Evolutionary conservation across 495 filamentous ascomycete species (phyloP).

Genomic region (Collariella sp.): DNA sequence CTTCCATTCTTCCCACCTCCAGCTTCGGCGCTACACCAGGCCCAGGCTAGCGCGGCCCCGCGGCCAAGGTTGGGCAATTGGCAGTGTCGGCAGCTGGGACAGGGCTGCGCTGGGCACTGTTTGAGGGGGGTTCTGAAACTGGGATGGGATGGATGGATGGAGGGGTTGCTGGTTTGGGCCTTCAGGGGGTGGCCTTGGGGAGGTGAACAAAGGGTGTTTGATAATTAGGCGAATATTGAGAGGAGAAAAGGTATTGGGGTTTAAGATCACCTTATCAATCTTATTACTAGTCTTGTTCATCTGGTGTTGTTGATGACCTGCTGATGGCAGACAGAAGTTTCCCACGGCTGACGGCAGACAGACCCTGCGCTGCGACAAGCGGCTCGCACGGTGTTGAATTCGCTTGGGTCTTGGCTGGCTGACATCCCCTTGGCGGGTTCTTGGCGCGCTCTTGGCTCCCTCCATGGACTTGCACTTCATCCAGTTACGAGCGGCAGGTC

Average conservation of each 20-base stretch:
- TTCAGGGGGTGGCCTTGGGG: neutral
- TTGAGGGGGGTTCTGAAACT: constrained; percentile 3
- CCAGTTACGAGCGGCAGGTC: neutral
- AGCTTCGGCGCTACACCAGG: neutral
- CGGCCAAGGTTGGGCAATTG: neutral
- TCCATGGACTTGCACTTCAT: neutral
- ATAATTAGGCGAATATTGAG: too few species aligned
- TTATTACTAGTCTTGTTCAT: too few species aligned
- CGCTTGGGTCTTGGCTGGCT: neutral
- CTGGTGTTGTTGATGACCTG: too few species aligned
- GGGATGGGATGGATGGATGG: too few species aligned
- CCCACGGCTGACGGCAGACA: too few species aligned
- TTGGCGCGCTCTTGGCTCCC: too few species aligned
- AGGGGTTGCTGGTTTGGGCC: neutral
- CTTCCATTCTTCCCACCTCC: too few species aligned
- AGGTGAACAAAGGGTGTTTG: neutral
- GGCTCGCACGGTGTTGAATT: constrained; percentile 4
- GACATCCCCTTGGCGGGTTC: neutral
- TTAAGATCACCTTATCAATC: too few species aligned
- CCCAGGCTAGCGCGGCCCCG: too few species aligned
- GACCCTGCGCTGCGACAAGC: too few species aligned
- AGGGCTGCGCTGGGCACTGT: neutral
- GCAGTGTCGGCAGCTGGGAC: neutral
- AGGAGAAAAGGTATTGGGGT: too few species aligned
- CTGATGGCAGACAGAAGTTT: too few species aligned